These are phyloP conservation scores for Cryptococcus maquisensis DNA, from an alignment of 1,284 basidiomycete species.

Conservation along the genomic window DNA sequence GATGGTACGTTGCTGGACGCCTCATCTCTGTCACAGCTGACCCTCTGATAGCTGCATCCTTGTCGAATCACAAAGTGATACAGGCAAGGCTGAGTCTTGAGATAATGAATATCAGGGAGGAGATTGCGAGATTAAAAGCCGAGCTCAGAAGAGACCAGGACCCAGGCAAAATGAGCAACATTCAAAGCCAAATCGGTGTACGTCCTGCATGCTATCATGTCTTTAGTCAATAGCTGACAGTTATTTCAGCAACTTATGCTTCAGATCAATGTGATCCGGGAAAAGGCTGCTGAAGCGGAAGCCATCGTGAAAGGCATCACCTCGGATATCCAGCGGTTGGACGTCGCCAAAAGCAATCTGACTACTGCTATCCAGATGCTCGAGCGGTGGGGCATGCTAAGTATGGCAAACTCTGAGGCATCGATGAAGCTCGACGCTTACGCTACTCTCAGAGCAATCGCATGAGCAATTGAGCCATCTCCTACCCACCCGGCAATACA, in stretches of 20 bases:
- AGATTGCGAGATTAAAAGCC: constrained; percentile 64
- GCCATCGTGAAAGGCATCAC: constrained; percentile 93
- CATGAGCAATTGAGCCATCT: constrained; percentile 74
- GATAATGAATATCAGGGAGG: constrained; percentile 50
- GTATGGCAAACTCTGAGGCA: constrained; percentile 30
- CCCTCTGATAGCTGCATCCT: constrained; percentile 25
- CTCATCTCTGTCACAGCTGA: not conserved
- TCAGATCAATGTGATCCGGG: constrained; percentile 89
- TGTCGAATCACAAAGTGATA: constrained; percentile 37
- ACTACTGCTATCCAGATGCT: constrained; percentile 83
- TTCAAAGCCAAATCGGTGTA: constrained; percentile 90
- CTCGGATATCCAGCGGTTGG: constrained; percentile 90
- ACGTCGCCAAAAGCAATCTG: constrained; percentile 90
- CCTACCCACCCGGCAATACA: constrained; percentile 70
- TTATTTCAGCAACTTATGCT: constrained; percentile 71
- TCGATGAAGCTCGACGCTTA: not conserved
- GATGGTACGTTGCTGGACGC: constrained; percentile 19
- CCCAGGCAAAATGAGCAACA: constrained; percentile 74
- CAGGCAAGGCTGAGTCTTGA: constrained; percentile 42
- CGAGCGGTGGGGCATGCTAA: constrained; percentile 89
- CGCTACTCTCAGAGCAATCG: constrained; percentile 61
- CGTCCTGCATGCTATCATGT: constrained; percentile 16
- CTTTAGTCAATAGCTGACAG: not conserved
- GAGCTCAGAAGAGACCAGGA: constrained; percentile 73
- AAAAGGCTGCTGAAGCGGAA: constrained; percentile 93